A percentile compares a stretch with the other conserved stretches of the same genome.
Conservation (phyloP, 75 land plant genomes). For the Pinus albicaulis region DNA sequence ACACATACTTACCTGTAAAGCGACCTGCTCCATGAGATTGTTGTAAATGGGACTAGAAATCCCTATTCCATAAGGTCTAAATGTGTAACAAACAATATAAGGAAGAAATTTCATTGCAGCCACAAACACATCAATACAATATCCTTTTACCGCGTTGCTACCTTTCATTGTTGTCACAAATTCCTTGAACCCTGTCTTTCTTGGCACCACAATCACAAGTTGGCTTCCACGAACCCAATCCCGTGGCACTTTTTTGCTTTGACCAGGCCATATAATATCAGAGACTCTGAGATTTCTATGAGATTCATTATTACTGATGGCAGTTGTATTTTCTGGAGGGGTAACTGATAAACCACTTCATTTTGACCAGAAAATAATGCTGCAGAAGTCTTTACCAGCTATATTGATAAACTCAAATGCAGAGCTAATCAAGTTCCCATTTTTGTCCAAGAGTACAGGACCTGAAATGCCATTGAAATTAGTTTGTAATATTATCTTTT, state of each 20-base stretch:
- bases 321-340: constrained; percentile 22
- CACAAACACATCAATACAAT: constrained; percentile 63
- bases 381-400: constrained; percentile 9
- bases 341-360: constrained; percentile 15
- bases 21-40: constrained; percentile 37
- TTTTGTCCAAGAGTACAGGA: neutral
- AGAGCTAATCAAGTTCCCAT: constrained; percentile 10
- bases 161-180: constrained; percentile 31
- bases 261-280: constrained; percentile 44
- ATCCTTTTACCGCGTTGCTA: constrained; percentile 33
- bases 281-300: constrained; percentile 7
- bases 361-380: constrained; percentile 41
- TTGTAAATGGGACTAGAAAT: constrained; percentile 48
- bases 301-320: constrained; percentile 30
- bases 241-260: constrained; percentile 30
- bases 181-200: constrained; percentile 44
- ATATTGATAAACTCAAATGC: constrained; percentile 21
- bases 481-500: constrained; percentile 9
- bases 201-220: constrained; percentile 60
- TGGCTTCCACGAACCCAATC: constrained; percentile 69
- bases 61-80: constrained; percentile 46
- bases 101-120: constrained; percentile 44
- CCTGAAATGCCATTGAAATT: constrained; percentile 16
- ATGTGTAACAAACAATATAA: constrained; percentile 41
- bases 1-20: constrained; percentile 28